These are phyloP conservation scores for Suhomyces bribrorum DNA, from an alignment of 1,139 yeast species.

Conservation along the genomic window DNA sequence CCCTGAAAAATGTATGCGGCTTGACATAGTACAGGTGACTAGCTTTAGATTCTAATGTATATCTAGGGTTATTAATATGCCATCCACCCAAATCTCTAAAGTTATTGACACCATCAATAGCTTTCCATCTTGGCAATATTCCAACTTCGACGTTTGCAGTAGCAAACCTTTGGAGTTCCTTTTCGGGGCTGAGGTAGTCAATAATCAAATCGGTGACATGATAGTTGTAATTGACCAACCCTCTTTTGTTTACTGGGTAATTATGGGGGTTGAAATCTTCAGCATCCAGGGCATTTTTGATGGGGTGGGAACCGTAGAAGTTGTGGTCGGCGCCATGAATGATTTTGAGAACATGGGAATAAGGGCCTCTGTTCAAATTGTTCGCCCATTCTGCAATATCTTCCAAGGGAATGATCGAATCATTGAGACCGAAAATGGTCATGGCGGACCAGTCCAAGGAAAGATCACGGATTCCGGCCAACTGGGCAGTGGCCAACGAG, in stretches of 20 bases:
- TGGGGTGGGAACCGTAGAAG: slow-evolving; percentile 55
- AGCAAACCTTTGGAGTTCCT: slow-evolving; percentile 55
- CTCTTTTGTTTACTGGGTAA: slow-evolving; percentile 47
- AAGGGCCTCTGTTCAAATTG: slow-evolving; percentile 51
- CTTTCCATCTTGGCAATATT: slow-evolving; percentile 54
- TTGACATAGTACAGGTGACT: slow-evolving; percentile 42
- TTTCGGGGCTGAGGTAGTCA: slow-evolving; percentile 52
- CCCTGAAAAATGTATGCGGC: slow-evolving; percentile 58
- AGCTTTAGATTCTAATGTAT: slow-evolving; percentile 14
- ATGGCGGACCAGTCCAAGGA: slow-evolving; percentile 54
- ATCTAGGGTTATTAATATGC: slow-evolving; percentile 40
- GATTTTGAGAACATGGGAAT: slow-evolving; percentile 55
- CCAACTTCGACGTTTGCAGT: slow-evolving; percentile 39
- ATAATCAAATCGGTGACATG: slow-evolving; percentile 54
- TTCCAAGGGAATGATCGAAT: slow-evolving; percentile 60
- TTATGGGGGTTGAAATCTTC: slow-evolving; percentile 36
- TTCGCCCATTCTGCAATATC: slow-evolving; percentile 66
- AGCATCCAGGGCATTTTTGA: slow-evolving; percentile 30
- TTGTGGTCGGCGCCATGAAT: slow-evolving; percentile 79
- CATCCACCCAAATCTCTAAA: slow-evolving; percentile 86
- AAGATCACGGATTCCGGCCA: slow-evolving; percentile 43
- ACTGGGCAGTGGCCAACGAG: slow-evolving; percentile 55
- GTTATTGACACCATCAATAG: slow-evolving; percentile 67
- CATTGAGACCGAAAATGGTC: slow-evolving; percentile 71
- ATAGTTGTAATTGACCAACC: slow-evolving; percentile 56